Conservation (phyloP, 768 basidiomycete genomes). For the Suillus brevipes region DNA sequence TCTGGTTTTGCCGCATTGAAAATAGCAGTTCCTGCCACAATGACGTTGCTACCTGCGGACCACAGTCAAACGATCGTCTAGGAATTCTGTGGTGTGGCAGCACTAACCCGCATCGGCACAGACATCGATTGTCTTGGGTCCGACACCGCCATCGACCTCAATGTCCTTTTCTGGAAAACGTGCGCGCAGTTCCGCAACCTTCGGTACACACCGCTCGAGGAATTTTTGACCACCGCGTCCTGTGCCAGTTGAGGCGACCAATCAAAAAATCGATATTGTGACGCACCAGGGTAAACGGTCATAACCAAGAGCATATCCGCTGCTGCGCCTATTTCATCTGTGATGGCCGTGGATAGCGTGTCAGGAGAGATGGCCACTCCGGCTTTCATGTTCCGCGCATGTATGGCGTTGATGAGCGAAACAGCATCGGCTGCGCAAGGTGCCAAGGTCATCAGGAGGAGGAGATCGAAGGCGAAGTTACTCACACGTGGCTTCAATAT, state of each 20-base stretch:
- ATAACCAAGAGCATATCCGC: conserved; percentile 98
- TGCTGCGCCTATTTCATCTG: conserved; percentile 75
- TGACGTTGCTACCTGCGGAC: conserved; percentile 86
- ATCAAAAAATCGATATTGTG: not conserved
- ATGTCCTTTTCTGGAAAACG: conserved; percentile 95
- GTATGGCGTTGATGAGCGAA: conserved; percentile 78
- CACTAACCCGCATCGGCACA: conserved; percentile 85
- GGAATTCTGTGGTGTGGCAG: conserved; percentile 6
- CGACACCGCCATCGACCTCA: conserved; percentile 98
- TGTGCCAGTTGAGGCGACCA: conserved; percentile 26
- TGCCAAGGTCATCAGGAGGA: conserved; percentile 15
- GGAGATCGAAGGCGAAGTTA: conserved; percentile 10
- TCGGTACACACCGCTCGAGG: conserved; percentile 86
- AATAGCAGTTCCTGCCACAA: conserved; percentile 96
- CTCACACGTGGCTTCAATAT: conserved; percentile 89
- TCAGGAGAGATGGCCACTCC: conserved; percentile 97
- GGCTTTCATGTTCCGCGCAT: conserved; percentile 83
- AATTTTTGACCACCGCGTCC: conserved; percentile 97
- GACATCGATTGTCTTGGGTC: conserved; percentile 80
- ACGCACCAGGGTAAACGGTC: conserved; percentile 90
- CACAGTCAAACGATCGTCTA: conserved; percentile 1
- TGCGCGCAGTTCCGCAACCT: conserved; percentile 85
- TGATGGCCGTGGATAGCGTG: conserved; percentile 86
- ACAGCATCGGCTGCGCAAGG: conserved; percentile 59
- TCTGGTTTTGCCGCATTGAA: conserved; percentile 82